phyloP scores from a whole-genome alignment of 2,329 filamentous ascomycete species.

The Blastomyces parvus region DNA sequence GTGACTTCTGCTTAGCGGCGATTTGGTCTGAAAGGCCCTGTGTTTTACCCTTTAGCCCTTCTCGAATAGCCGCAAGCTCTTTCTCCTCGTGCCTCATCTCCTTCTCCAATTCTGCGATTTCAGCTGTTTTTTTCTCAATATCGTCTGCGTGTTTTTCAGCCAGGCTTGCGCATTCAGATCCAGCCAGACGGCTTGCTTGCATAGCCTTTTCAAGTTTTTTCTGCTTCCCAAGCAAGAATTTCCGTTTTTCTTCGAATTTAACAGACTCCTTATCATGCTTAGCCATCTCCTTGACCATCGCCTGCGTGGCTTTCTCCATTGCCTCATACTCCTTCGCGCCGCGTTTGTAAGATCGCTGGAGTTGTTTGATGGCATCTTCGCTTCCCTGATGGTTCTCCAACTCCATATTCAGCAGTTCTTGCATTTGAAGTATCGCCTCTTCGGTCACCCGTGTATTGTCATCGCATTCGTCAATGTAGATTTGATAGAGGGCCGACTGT shows the following conservation, averaged over 20 bases:
- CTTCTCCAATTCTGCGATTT: slow-evolving; percentile 66
- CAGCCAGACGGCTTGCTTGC: slow-evolving; percentile 62
- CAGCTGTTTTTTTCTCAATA: slow-evolving; percentile 63
- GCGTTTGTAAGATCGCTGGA: slow-evolving; percentile 74
- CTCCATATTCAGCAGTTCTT: slow-evolving; percentile 74
- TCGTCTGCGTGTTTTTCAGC: slow-evolving; percentile 70
- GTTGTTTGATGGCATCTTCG: slow-evolving; percentile 78
- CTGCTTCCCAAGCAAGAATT: slow-evolving; percentile 80
- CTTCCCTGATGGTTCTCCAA: slow-evolving; percentile 84
- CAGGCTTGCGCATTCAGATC: slow-evolving; percentile 63
- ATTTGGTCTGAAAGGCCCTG: slow-evolving; percentile 91
- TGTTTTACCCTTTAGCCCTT: slow-evolving; percentile 87
- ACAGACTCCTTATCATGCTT: slow-evolving; percentile 94
- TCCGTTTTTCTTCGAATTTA: slow-evolving; percentile 96
- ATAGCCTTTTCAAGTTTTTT: slow-evolving; percentile 92
- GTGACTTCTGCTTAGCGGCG: slow-evolving; percentile 77
- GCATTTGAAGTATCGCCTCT: slow-evolving; percentile 84
- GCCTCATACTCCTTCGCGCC: slow-evolving; percentile 74
- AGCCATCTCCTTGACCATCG: slow-evolving; percentile 72
- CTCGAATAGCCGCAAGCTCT: slow-evolving; percentile 72
- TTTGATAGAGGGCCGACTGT: slow-evolving; percentile 83
- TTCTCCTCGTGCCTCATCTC: slow-evolving; percentile 69
- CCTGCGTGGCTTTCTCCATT: slow-evolving; percentile 72
- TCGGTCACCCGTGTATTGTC: slow-evolving; percentile 83
- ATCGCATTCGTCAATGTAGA: slow-evolving; percentile 78